Conservation (phyloP, 305 asterid species). For the Fraxinus nigra region DNA sequence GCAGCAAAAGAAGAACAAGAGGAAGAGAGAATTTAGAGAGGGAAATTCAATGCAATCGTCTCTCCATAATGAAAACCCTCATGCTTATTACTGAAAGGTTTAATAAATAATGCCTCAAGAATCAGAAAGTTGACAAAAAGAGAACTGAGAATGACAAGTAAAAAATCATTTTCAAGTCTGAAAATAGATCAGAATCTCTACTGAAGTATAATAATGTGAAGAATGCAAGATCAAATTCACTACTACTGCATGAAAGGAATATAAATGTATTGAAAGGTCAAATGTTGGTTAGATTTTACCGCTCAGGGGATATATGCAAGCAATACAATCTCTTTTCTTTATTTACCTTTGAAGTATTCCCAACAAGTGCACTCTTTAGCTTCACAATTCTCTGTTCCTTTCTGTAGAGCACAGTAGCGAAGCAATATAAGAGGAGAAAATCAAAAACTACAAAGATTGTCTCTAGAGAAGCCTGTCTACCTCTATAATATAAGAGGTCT, state of each 20-base stretch:
- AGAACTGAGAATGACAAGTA: background rate
- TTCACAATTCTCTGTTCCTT: conserved; percentile 52
- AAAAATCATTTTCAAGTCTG: background rate
- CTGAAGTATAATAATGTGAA: background rate
- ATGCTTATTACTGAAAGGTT: background rate
- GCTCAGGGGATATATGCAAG: too few species aligned
- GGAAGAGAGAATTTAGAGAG: background rate
- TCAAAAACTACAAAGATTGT: background rate
- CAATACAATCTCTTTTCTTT: background rate
- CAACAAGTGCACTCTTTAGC: conserved; percentile 52
- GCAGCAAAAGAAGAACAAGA: background rate
- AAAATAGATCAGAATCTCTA: background rate
- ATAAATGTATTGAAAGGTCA: background rate
- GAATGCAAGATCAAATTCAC: background rate
- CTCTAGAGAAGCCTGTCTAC: background rate
- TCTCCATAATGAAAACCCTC: background rate
- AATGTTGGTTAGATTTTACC: background rate
- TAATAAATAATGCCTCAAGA: background rate
- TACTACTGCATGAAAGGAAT: background rate
- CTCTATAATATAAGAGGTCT: background rate
- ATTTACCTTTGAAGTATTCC: conserved; percentile 71
- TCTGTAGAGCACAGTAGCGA: conserved; percentile 27
- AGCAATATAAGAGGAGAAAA: background rate
- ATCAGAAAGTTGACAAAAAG: background rate
- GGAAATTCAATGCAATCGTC: background rate